phyloP scores from a whole-genome alignment of 2,329 filamentous ascomycete genomes.

The Fusarium fujikuroi region DNA sequence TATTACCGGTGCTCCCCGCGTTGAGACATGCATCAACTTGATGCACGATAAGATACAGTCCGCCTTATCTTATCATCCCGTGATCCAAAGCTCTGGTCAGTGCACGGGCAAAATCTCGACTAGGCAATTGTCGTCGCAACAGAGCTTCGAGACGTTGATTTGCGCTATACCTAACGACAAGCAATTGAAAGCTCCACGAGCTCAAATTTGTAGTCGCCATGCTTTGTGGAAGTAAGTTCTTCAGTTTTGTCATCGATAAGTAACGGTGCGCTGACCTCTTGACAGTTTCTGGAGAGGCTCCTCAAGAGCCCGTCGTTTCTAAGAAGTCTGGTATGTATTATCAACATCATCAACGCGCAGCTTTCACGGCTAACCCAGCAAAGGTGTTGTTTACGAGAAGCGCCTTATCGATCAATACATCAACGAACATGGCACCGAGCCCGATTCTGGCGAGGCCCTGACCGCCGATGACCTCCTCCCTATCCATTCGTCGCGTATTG shows the following conservation, averaged over 20 bases:
- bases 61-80: conserved; percentile 48
- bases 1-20: conserved; percentile 40
- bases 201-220: conserved; percentile 51
- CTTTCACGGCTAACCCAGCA: conserved; percentile 23
- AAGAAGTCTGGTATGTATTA: conserved; percentile 83
- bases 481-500: conserved; percentile 83
- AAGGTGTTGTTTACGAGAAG: conserved; percentile 93
- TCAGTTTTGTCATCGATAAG: not conserved
- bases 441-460: conserved; percentile 87
- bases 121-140: conserved; percentile 42
- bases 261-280: conserved; percentile 25
- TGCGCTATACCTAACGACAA: conserved; percentile 40
- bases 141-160: conserved; percentile 38
- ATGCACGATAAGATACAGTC: conserved; percentile 28
- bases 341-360: conserved; percentile 21
- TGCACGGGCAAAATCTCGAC: conserved; percentile 49
- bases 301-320: conserved; percentile 93
- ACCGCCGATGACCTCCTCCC: conserved; percentile 86
- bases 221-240: conserved; percentile 60
- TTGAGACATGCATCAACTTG: conserved; percentile 9
- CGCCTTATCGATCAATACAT: conserved; percentile 96
- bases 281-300: conserved; percentile 93
- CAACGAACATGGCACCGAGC: conserved; percentile 91
- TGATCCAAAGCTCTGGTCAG: conserved; percentile 45
- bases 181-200: conserved; percentile 47